Base-by-base conservation (phyloP, 805 yeast genomes). In the Kluyveromyces wickerhamii region DNA sequence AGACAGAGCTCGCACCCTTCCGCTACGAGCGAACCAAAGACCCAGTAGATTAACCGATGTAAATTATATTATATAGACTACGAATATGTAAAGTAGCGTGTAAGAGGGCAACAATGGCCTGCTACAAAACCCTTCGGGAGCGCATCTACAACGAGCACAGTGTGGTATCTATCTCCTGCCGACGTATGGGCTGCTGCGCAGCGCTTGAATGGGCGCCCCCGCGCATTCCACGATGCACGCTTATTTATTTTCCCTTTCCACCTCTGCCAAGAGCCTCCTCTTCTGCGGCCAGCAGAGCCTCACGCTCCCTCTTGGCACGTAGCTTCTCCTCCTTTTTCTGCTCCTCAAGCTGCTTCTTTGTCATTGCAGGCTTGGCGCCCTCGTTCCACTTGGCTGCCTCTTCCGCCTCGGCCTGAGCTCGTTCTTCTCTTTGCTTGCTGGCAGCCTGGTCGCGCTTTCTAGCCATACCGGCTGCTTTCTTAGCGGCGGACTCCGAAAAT, bases 331-430 rank as follows among this genome's bases (percentile, higher is more conserved):
- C 49, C 27, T 36, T 49, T 40, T 57, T 57, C 32, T 49, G 50
- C 26, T 55, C 58, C 26, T 59, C 63, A n/a, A 39, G 32, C 26
- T 37, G 17, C 34, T 53, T 55, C 40, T 51, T 57, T 18, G 44
- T 34, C 30, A 36, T 51, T 2, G 44, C 43, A 30, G 45, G 45
- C 13, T 39, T 45, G 7, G 61, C 38, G 7, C 63, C 63, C 25
- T 49, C 41, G 11, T 48, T 51, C 63, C 63, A 59, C 32, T 54
- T 57, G 10, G 44, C 32, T 11, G 60, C 59, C 32, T 59, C 63
- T 30, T 45, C 56, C 11, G 54, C 56, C 31, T 57, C 63, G 15
- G 28, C 21, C 24, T 35, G 40, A n/a, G 39, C 51, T 9, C 23
- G 23, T 29, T 50, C 55, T 12, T 45, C 51, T 16, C 44, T 38